Percentiles rank a stretch among this genome's conserved stretches.
phyloP scores from a whole-genome alignment of 2,329 filamentous ascomycete genomes.

The Drechslera avenae region DNA sequence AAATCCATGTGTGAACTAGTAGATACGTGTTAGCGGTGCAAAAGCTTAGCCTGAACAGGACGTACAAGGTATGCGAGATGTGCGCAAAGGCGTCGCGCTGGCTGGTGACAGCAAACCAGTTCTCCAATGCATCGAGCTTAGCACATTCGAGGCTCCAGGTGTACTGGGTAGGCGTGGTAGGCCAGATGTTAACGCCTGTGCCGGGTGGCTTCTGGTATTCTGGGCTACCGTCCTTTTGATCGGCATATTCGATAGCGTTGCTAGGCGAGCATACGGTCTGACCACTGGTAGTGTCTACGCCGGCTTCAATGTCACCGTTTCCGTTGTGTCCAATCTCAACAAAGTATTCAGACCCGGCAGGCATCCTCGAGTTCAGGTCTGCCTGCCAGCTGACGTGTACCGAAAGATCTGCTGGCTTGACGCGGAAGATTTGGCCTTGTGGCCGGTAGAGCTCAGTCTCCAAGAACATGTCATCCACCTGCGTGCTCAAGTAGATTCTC shows the following conservation, averaged over 20 bases:
- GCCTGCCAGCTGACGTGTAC: slow-evolving; percentile 39
- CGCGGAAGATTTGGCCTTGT: slow-evolving; percentile 55
- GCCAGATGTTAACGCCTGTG: slow-evolving; percentile 48
- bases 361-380: slow-evolving; percentile 39
- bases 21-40: slow-evolving; percentile 3
- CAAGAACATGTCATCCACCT: slow-evolving; percentile 68
- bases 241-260: slow-evolving; percentile 47
- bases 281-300: slow-evolving; percentile 33
- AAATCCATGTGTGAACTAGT: slow-evolving; percentile 59
- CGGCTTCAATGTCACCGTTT: slow-evolving; percentile 46
- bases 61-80: slow-evolving; percentile 65
- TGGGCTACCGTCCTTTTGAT: slow-evolving; percentile 46
- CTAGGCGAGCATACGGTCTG: slow-evolving; percentile 35
- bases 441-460: slow-evolving; percentile 53
- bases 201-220: slow-evolving; percentile 55
- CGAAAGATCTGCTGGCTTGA: slow-evolving; percentile 44
- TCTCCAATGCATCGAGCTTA: slow-evolving; percentile 56
- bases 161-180: slow-evolving; percentile 51
- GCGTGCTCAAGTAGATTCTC: slow-evolving; percentile 60
- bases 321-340: slow-evolving; percentile 48
- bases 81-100: slow-evolving; percentile 63
- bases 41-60: not conserved
- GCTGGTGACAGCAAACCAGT: slow-evolving; percentile 59
- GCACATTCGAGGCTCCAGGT: slow-evolving; percentile 58
- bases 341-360: slow-evolving; percentile 43